phyloP scores from a whole-genome alignment of 2,329 filamentous ascomycete species.

The Nemania serpens region DNA sequence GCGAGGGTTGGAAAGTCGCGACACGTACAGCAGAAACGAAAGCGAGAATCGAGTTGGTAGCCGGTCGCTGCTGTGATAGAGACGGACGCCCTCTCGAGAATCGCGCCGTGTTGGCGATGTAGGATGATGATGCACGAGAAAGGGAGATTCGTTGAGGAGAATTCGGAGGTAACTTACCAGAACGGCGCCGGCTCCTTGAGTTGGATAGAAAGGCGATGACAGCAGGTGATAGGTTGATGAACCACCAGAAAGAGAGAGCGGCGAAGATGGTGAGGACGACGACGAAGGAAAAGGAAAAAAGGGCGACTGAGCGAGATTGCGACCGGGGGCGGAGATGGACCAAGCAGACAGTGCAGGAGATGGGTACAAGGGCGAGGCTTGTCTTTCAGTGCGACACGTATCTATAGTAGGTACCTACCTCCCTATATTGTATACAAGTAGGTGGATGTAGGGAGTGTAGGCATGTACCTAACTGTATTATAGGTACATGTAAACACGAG shows the following conservation, averaged over 20 bases:
- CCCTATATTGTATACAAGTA: no score
- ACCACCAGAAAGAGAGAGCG: constrained; percentile 26
- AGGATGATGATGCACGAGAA: background rate
- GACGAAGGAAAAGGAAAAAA: constrained; percentile 40
- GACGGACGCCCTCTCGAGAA: constrained; percentile 7
- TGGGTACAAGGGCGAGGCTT: constrained; percentile 16
- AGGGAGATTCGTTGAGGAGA: constrained; percentile 2
- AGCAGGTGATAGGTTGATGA: constrained; percentile 26
- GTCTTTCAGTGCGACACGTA: constrained; percentile 5
- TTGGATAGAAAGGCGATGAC: constrained; percentile 26
- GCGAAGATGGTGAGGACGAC: constrained; percentile 34
- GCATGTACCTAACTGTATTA: background rate
- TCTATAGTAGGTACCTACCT: background rate
- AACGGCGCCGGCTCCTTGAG: constrained; percentile 13
- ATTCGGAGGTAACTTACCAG: constrained; percentile 21
- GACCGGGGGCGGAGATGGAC: constrained; percentile 35
- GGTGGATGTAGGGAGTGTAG: background rate
- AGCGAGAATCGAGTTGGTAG: constrained; percentile 8
- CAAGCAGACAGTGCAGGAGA: constrained; percentile 27
- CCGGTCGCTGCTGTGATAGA: constrained; percentile 8
- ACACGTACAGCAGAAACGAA: constrained; percentile 3
- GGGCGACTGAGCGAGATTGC: constrained; percentile 40
- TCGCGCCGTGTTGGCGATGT: constrained; percentile 14
- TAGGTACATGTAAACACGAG: constrained; percentile 6
- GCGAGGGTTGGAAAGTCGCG: constrained; percentile 4